Conservation (phyloP, 1,139 yeast species). For the Geotrichum restrictum region DNA sequence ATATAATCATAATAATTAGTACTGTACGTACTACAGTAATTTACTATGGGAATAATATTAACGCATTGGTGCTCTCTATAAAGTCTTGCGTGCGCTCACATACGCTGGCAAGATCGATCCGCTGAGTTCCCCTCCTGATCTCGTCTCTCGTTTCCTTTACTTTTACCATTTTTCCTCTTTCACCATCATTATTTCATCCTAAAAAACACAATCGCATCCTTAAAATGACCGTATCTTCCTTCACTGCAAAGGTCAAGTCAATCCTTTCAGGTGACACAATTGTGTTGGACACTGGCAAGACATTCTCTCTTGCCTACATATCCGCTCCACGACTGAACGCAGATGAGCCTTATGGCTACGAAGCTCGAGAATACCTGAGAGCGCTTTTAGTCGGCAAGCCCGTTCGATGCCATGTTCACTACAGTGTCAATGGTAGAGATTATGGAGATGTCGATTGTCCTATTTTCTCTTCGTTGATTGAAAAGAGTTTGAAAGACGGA, state of each 20-base stretch:
- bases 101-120: no score
- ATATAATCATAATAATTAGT: no score
- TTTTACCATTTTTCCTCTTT: not conserved
- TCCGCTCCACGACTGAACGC: slow-evolving; percentile 48
- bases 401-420: slow-evolving; percentile 56
- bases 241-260: slow-evolving; percentile 49
- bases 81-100: no score
- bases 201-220: not conserved
- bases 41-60: no score
- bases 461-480: slow-evolving; percentile 56
- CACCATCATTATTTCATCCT: not conserved
- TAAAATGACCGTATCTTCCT: slow-evolving; percentile 16
- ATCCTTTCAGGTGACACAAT: slow-evolving; percentile 75
- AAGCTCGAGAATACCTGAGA: slow-evolving; percentile 60
- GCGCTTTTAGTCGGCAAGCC: slow-evolving; percentile 65
- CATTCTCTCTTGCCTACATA: slow-evolving; percentile 60
- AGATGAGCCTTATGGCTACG: slow-evolving; percentile 48
- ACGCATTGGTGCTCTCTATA: no score
- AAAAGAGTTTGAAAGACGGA: slow-evolving; percentile 56
- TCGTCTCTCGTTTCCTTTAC: not conserved
- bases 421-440: slow-evolving; percentile 56
- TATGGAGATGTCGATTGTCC: slow-evolving; percentile 73
- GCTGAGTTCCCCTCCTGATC: no score
- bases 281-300: slow-evolving; percentile 58
- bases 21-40: no score